Evolutionary conservation across 768 basidiomycete genomes (phyloP).

Genomic region (Zangia roseola): DNA sequence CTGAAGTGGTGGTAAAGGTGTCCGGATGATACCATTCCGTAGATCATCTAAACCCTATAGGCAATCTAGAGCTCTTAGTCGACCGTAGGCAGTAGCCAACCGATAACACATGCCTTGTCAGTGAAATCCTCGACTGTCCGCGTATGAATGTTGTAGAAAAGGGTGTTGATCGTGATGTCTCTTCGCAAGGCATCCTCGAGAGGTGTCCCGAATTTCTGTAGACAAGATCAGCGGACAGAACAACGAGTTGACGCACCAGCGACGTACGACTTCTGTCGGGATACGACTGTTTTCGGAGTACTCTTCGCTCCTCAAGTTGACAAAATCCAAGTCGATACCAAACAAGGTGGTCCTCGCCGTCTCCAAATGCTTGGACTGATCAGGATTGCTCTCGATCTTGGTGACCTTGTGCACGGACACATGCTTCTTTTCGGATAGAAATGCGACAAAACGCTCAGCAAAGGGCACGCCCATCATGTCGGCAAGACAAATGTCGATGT

Average conservation of each 20-base stretch:
- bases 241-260: not conserved
- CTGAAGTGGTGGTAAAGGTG: conserved; percentile 80
- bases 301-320: conserved; percentile 89
- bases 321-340: conserved; percentile 86
- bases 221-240: not conserved
- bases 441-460: conserved; percentile 73
- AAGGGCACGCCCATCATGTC: conserved; percentile 90
- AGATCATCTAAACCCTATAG: conserved; percentile 83
- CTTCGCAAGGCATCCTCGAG: conserved; percentile 86
- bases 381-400: conserved; percentile 90
- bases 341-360: conserved; percentile 84
- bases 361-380: conserved; percentile 97
- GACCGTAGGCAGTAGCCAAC: not conserved
- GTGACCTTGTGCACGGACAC: conserved; percentile 53
- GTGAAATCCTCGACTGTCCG: conserved; percentile 85
- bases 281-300: conserved; percentile 89
- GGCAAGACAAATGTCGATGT: conserved; percentile 90
- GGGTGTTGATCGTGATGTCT: conserved; percentile 92
- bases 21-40: conserved; percentile 73
- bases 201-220: conserved; percentile 87
- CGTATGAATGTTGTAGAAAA: conserved; percentile 95
- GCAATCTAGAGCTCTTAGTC: conserved; percentile 8
- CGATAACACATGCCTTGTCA: conserved; percentile 51
- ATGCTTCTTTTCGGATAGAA: conserved; percentile 35
- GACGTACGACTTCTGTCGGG: conserved; percentile 78